Evolutionary conservation across 2,329 filamentous ascomycete genomes (phyloP), one percentile per base, ranked within the genome.

Genomic region (Sporothrix variecibatus): DNA sequence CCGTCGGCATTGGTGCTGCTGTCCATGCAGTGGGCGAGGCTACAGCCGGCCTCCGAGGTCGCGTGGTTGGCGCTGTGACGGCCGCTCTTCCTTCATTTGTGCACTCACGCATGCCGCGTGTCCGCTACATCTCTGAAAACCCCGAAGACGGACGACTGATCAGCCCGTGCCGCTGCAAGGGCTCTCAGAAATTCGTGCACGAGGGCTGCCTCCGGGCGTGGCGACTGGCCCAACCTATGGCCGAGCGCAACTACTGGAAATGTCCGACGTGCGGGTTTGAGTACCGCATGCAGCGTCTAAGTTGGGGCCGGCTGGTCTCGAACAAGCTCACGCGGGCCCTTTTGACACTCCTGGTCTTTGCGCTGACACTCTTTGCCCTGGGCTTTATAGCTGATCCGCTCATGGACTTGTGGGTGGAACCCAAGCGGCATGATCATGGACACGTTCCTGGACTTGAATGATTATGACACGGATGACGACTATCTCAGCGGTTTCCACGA

Each of bases 321-420:
- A 93, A 90, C 84, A 87, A 87, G 77, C 81, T 88, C 73, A 86
- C 92, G 4, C 92, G 97, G 79, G 84, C 94, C 40, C 80, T 83
- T 0, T 84, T 98, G 78, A 98, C 95, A 0, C 77, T 93, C 2
- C 69, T 86, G 26, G 92, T 97, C 76, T 88, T 98, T 77, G 74
- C 94, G 49, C 76, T 91, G 60, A 87, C 91, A 71, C 87, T 97
- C 34, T 98, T 97, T 79, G 53, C 93, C 0, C 89, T 98, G 73
- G 96, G 96, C 58, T 98, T 98, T 79, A 84, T 98, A 77, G 95
- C 95, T 75, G 95, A 98, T 82, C 95, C 95, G 1, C 94, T 98
- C 75, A 92, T 98, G 81, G 93, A 94, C 78, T 84, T 97, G 38
- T 97, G 95, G 85, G 84, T 95, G 72, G 94, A 97, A 97, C 79